phyloP scores from a whole-genome alignment of 768 basidiomycete species.

The Pseudohyphozyma bogoriensis region DNA sequence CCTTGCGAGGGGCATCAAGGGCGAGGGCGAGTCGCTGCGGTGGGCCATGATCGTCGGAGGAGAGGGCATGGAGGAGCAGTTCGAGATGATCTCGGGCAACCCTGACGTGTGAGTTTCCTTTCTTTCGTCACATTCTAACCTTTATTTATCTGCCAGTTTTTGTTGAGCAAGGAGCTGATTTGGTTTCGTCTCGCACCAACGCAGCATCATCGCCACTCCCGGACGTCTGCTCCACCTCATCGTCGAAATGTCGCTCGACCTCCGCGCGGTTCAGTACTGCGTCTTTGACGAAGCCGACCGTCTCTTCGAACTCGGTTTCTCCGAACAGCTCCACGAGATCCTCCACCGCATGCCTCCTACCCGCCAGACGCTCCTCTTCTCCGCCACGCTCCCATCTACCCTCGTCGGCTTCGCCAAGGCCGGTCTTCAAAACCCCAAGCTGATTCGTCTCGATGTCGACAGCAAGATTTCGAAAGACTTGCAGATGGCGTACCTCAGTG shows the following conservation, averaged over 20 bases:
- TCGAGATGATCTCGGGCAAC: conserved; percentile 84
- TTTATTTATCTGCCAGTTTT: neutral
- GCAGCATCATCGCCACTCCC: conserved; percentile 91
- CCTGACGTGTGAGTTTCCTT: conserved; percentile 79
- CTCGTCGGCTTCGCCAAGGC: conserved; percentile 98
- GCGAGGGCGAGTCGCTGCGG: conserved; percentile 56
- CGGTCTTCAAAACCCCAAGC: conserved; percentile 81
- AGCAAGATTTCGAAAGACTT: conserved; percentile 90
- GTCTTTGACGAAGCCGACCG: conserved; percentile 98
- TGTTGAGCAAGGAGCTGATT: conserved; percentile 11
- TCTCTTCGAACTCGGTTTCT: conserved; percentile 95
- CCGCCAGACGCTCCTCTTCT: conserved; percentile 89
- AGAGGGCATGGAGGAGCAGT: conserved; percentile 90
- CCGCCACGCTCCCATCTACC: conserved; percentile 88
- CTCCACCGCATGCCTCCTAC: conserved; percentile 72
- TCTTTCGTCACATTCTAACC: neutral
- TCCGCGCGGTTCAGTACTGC: conserved; percentile 75
- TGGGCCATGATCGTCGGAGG: conserved; percentile 97
- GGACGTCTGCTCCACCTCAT: conserved; percentile 92
- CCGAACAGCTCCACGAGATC: conserved; percentile 81
- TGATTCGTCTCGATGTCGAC: conserved; percentile 92
- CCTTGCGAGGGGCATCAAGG: conserved; percentile 73
- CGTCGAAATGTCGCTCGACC: conserved; percentile 91
- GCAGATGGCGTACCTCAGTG: conserved; percentile 84
- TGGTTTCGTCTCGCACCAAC: neutral